These are phyloP conservation scores for Chernovozyma sophiae-reginae DNA, from an alignment of 1,139 yeast genomes.

Conservation along the genomic window DNA sequence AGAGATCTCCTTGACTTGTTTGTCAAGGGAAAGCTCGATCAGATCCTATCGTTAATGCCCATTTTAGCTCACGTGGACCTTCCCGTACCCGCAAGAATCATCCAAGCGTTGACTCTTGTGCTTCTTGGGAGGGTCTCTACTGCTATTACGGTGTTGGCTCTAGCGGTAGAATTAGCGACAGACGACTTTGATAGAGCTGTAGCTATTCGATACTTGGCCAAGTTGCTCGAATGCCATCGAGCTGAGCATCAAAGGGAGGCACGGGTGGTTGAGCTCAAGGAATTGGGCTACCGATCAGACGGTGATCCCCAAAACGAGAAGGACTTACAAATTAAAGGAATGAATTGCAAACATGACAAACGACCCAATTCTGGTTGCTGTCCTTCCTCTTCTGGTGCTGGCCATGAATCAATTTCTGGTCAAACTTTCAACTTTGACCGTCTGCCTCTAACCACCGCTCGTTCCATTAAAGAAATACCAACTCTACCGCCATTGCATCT, in stretches of 20 bases:
- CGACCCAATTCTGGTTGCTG: too few relatives aligned
- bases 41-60: slow-evolving; percentile 10
- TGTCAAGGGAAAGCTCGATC: slow-evolving; percentile 5
- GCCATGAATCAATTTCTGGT: too few relatives aligned
- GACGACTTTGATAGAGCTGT: slow-evolving; percentile 13
- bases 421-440: too few relatives aligned
- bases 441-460: too few relatives aligned
- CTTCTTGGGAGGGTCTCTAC: slow-evolving; percentile 22
- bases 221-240: slow-evolving; percentile 15
- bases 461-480: too few relatives aligned
- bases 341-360: too few relatives aligned
- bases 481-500: too few relatives aligned
- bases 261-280: slow-evolving; percentile 7
- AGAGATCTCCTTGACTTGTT: slow-evolving; percentile 8
- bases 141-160: slow-evolving; percentile 23
- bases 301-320: too few relatives aligned
- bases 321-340: too few relatives aligned
- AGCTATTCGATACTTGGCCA: slow-evolving; percentile 14
- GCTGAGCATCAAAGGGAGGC: slow-evolving; percentile 10
- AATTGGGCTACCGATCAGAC: too few relatives aligned
- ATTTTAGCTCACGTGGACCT: slow-evolving; percentile 5
- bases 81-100: slow-evolving; percentile 10
- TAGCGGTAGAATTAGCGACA: slow-evolving; percentile 23
- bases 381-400: too few relatives aligned
- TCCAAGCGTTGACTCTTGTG: slow-evolving; percentile 20